Percentiles rank a stretch among this genome's conserved stretches.
Conservation (phyloP, 208 protist genomes). For the Leishmania lainsoni region DNA sequence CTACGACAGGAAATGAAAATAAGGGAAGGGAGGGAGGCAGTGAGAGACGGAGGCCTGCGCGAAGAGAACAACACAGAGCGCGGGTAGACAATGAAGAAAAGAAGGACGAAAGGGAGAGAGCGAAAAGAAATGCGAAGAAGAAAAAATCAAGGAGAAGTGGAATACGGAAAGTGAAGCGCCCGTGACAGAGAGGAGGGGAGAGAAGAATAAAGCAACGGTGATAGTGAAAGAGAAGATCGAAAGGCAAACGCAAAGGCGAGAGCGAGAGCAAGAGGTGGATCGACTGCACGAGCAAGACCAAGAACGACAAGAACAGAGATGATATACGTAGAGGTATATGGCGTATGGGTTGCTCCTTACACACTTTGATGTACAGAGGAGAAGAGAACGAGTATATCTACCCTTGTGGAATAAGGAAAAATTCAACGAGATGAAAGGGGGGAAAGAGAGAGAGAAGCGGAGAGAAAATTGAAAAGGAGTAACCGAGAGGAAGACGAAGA, state of each 20-base stretch:
- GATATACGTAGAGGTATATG: not conserved
- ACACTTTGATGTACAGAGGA: not conserved
- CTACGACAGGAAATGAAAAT: not conserved
- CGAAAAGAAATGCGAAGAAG: not conserved
- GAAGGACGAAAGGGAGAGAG: conserved; percentile 7
- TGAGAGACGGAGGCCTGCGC: not conserved
- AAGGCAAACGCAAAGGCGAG: not conserved
- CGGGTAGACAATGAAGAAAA: not conserved
- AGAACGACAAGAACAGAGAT: not conserved
- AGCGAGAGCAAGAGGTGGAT: not conserved
- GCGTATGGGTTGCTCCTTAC: not conserved
- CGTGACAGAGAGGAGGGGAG: not conserved
- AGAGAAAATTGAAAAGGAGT: not conserved
- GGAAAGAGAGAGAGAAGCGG: too few species aligned
- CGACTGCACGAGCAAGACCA: too few species aligned
- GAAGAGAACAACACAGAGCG: not conserved
- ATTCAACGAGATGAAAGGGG: not conserved
- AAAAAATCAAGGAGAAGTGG: not conserved
- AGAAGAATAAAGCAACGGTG: not conserved
- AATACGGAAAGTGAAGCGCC: not conserved
- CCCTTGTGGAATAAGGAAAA: not conserved
- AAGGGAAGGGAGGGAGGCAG: not conserved
- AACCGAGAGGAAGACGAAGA: too few species aligned
- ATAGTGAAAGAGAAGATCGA: not conserved
- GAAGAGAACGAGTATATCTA: too few species aligned